Percentiles rank a stretch among this genome's conserved stretches.
Evolutionary conservation across 495 filamentous ascomycete genomes (phyloP).

Genomic region (Bathelium albidoporum): DNA sequence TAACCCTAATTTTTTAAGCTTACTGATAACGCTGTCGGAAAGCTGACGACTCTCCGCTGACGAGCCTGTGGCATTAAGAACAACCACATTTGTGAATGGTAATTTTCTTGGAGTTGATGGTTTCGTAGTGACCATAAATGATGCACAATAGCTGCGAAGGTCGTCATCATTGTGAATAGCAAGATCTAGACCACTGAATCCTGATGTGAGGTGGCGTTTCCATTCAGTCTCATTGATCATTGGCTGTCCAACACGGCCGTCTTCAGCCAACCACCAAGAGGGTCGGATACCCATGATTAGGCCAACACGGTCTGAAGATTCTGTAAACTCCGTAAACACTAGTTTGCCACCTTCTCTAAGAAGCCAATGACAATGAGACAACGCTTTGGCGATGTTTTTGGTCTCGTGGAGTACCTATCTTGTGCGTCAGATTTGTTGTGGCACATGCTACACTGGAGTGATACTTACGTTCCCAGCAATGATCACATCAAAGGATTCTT

Average conservation of each 20-base stretch:
- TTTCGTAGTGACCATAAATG: conserved; percentile 4
- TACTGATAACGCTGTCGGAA: conserved; percentile 2
- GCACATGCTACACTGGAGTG: neutral
- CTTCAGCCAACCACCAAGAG: conserved; percentile 4
- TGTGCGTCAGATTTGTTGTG: neutral
- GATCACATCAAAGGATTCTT: conserved; percentile 15
- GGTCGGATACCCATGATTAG: conserved; percentile 1
- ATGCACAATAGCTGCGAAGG: neutral
- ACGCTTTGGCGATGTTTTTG: conserved; percentile 4
- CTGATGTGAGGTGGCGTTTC: conserved; percentile 4
- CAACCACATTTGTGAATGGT: conserved; percentile 3
- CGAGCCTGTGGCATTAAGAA: neutral
- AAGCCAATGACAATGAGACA: conserved; percentile 10
- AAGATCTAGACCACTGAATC: conserved; percentile 22
- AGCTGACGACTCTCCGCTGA: neutral
- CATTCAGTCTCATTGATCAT: neutral
- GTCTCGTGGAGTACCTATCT: conserved; percentile 15
- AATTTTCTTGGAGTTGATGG: neutral
- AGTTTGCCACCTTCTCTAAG: neutral
- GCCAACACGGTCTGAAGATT: neutral
- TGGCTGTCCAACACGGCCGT: conserved; percentile 2
- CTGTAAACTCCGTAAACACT: conserved; percentile 2
- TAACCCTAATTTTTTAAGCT: neutral
- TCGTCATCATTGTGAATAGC: neutral
- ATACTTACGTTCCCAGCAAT: conserved; percentile 15